A percentile compares a stretch with the other conserved stretches of the same genome.
phyloP scores from a whole-genome alignment of 257 asterid genomes.

The Avicennia marina region DNA sequence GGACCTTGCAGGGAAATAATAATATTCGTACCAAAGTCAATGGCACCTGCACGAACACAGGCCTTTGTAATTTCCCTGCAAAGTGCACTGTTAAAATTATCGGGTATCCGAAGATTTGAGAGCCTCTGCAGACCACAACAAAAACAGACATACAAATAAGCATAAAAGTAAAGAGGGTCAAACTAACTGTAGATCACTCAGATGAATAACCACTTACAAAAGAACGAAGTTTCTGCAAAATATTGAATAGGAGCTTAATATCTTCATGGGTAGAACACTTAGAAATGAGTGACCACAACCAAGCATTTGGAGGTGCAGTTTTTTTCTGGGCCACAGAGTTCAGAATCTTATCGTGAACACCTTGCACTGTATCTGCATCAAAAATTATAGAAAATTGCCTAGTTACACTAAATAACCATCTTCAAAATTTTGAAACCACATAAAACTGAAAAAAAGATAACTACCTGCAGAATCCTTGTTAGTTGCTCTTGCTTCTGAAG shows the following conservation, averaged over 20 bases:
- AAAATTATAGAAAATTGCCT: conserved; percentile 19
- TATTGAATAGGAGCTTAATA: conserved; percentile 61
- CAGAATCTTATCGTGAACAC: conserved; percentile 60
- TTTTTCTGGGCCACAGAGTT: conserved; percentile 45
- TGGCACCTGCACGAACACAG: conserved; percentile 77
- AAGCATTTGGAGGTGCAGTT: conserved; percentile 89
- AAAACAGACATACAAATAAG: not conserved
- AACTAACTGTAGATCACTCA: conserved; percentile 9
- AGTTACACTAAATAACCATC: conserved; percentile 5
- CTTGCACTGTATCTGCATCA: conserved; percentile 66
- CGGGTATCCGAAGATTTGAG: conserved; percentile 76
- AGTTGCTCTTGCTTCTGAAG: conserved; percentile 37
- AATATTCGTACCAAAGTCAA: conserved; percentile 58
- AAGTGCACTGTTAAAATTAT: conserved; percentile 72
- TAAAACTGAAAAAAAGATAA: conserved; percentile 10
- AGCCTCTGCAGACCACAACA: conserved; percentile 62
- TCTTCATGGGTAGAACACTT: conserved; percentile 64
- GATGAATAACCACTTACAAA: conserved; percentile 51
- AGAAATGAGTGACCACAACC: conserved; percentile 71
- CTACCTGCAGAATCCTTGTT: conserved; percentile 51
- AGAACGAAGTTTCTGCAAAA: conserved; percentile 64
- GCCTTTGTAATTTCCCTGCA: conserved; percentile 84
- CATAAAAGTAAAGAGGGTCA: not conserved
- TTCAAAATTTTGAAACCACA: not conserved
- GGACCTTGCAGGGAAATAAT: conserved; percentile 1